These are phyloP conservation scores for Leccinellum rugosiceps DNA, from an alignment of 768 basidiomycete species.

Conservation along the genomic window DNA sequence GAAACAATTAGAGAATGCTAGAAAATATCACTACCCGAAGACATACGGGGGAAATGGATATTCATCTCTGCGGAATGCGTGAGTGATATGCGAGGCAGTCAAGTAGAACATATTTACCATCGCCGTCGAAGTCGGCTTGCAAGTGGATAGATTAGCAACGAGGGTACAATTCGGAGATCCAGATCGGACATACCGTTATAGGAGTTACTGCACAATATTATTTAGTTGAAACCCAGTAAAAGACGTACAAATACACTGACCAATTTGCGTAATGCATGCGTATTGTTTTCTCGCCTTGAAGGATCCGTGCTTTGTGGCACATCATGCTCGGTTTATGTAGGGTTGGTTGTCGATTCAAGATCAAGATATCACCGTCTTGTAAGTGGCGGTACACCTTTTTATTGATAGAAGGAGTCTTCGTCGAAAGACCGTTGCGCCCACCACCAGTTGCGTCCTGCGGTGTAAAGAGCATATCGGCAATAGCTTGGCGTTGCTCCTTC, in stretches of 20 bases:
- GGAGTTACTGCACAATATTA: conserved; percentile 66
- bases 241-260: conserved; percentile 42
- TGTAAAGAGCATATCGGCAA: conserved; percentile 92
- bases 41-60: conserved; percentile 96
- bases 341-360: conserved; percentile 97
- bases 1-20: not conserved
- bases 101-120: conserved; percentile 48
- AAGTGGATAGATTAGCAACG: conserved; percentile 6
- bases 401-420: conserved; percentile 77
- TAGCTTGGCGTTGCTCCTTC: conserved; percentile 87
- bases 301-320: conserved; percentile 89
- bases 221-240: conserved; percentile 12
- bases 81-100: not conserved
- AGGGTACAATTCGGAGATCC: not conserved
- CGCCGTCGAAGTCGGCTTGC: conserved; percentile 88
- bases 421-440: conserved; percentile 57
- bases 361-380: conserved; percentile 89
- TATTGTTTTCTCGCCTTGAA: conserved; percentile 97
- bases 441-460: conserved; percentile 66
- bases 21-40: not conserved
- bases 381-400: conserved; percentile 98
- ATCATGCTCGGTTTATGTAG: conserved; percentile 99
- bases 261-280: conserved; percentile 99
- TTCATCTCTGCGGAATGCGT: conserved; percentile 79
- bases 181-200: conserved; percentile 73